These are phyloP conservation scores for Naganishia sp. DNA, from an alignment of 1,284 basidiomycete species.

Conservation along the genomic window DNA sequence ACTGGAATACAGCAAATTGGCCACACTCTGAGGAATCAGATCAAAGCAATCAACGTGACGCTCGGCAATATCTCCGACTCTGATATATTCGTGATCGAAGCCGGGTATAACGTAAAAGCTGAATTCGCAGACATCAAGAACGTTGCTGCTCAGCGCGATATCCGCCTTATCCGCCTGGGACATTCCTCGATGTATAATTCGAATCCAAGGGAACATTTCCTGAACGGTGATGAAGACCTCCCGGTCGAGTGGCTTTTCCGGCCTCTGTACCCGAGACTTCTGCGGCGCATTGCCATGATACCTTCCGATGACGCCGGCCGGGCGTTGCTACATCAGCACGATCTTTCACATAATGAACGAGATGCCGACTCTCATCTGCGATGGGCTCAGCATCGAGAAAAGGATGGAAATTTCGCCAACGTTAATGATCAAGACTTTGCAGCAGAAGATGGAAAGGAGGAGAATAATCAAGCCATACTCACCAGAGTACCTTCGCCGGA, in stretches of 20 bases:
- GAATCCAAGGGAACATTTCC: neutral
- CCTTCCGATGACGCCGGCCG: conserved; percentile 7
- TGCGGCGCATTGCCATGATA: conserved; percentile 21
- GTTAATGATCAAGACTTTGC: neutral
- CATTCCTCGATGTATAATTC: conserved; percentile 12
- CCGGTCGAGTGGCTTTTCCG: conserved; percentile 31
- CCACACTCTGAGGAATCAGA: conserved; percentile 16
- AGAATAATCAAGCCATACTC: neutral
- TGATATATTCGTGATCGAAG: conserved; percentile 44
- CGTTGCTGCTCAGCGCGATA: neutral
- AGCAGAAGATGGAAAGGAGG: neutral
- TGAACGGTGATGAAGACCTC: conserved; percentile 1
- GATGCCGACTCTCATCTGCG: conserved; percentile 35
- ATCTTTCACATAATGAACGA: conserved; percentile 40
- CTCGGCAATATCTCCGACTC: conserved; percentile 39
- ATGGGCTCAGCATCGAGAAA: conserved; percentile 3
- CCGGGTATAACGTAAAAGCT: neutral
- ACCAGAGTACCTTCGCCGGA: neutral
- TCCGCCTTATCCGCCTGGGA: conserved; percentile 26
- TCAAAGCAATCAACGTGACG: conserved; percentile 37
- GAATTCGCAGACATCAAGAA: conserved; percentile 5
- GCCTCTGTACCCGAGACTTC: conserved; percentile 26
- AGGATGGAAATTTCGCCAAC: neutral
- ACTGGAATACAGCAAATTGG: conserved; percentile 4
- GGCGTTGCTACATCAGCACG: conserved; percentile 10